Evolutionary conservation across 208 protist species (phyloP), one percentile per base, ranked within the genome.

Genomic region (Trypanosoma melophagium): DNA sequence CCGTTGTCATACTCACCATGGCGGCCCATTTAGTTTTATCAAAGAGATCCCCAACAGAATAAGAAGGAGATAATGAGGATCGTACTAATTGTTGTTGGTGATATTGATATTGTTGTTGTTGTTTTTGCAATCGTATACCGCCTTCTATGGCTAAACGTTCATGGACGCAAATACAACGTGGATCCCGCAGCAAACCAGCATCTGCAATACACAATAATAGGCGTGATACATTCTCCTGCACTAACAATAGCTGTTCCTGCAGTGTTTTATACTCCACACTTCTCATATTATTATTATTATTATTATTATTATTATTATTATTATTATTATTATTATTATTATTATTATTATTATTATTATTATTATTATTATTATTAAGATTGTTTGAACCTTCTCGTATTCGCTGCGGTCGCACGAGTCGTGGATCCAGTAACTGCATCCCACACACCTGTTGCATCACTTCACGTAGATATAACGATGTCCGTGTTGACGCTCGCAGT

Each of bases 391-490:
- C 3, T 17, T 66, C 45, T 25, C 14, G 13, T 4, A 13, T 22
- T 8, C 25, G 10, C 25, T 42, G 16, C n/a, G 5, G 3, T 21
- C 31, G 44, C 14, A 72, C 14, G 2, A 60, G 19, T n/a, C 47
- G 19, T 10, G 68, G 60, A 38, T 73, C 68, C 21, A 73, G 60
- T 22, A 73, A 13, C 42, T 73, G 68, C 60, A 73, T 66, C 17
- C 68, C 68, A 25, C 68, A 73, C 7, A 73, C 68, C 53, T 66
- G 59, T 4, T 38, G 60, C 68, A 73, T 61, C 14, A 73, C 68
- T 51, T 73, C 68, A 14, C 25, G 24, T 19, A 66, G 10, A 53
- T 73, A 73, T 21, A 24, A 52, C 8, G 19, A 49, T 44, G 17
- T n/a, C 22, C 38, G n/a, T n/a, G n/a, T n/a, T n/a, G n/a, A n/a